A percentile compares a stretch with the other conserved stretches of the same genome.
phyloP scores from a whole-genome alignment of 352 stramenopile species.

The Phytopythium litorale region DNA sequence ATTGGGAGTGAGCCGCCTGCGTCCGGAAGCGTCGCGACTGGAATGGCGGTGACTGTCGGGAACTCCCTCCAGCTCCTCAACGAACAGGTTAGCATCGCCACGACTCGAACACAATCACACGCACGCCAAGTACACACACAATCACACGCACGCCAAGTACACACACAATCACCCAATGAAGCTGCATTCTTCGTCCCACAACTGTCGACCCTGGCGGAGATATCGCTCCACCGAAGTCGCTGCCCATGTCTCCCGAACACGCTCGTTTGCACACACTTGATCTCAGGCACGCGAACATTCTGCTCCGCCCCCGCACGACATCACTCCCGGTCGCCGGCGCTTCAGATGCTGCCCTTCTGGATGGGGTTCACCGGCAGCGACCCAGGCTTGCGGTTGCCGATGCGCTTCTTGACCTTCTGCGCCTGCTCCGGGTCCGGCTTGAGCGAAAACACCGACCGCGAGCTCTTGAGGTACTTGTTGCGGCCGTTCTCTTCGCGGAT shows the following conservation, averaged over 20 bases:
- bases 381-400: slow-evolving; percentile 55
- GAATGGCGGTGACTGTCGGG: not conserved
- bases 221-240: not conserved
- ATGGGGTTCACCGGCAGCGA: slow-evolving; percentile 60
- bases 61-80: not conserved
- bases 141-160: not conserved
- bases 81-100: not conserved
- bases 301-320: not conserved
- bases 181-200: slow-evolving; percentile 8
- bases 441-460: slow-evolving; percentile 66
- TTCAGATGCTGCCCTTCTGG: slow-evolving; percentile 71
- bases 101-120: not conserved
- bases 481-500: slow-evolving; percentile 73
- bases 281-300: not conserved
- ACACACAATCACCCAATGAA: not conserved
- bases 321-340: not conserved
- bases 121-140: not conserved
- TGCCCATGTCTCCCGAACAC: not conserved
- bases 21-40: not conserved
- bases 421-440: slow-evolving; percentile 68
- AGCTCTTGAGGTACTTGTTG: slow-evolving; percentile 86
- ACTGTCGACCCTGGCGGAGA: not conserved
- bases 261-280: not conserved
- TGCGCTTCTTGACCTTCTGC: slow-evolving; percentile 73
- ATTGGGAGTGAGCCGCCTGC: not conserved